Percentiles rank a stretch among this genome's conserved stretches.
Evolutionary conservation across 176 grass and related monocot genomes (phyloP).

Genomic region (Aegilops tauschii): DNA sequence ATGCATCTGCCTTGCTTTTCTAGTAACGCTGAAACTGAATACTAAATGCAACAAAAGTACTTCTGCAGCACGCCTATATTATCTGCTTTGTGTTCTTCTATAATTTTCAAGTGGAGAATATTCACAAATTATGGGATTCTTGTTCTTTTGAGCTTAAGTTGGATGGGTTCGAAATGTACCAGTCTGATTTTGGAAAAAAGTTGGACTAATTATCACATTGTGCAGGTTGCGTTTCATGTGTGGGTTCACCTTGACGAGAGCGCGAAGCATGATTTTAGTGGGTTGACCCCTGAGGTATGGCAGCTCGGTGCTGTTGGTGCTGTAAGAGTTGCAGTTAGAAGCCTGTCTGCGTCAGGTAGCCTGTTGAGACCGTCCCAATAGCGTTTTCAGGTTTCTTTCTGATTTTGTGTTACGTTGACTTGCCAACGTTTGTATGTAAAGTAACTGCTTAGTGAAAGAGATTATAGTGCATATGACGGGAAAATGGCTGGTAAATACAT

Average conservation of each 20-base stretch:
- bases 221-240: conserved; percentile 79
- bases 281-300: conserved; percentile 63
- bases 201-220: neutral
- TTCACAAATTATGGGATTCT: neutral
- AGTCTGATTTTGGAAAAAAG: neutral
- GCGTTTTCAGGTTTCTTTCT: neutral
- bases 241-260: conserved; percentile 73
- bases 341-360: conserved; percentile 59
- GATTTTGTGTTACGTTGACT: neutral
- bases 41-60: neutral
- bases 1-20: conserved; percentile 4
- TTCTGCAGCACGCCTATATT: neutral
- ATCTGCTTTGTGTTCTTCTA: neutral
- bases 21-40: neutral
- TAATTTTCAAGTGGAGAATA: neutral
- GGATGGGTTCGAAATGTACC: neutral
- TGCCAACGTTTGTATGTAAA: conserved; percentile 38
- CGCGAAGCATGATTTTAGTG: conserved; percentile 45
- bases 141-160: neutral
- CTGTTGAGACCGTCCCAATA: conserved; percentile 58
- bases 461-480: neutral
- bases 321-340: conserved; percentile 80
- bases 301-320: conserved; percentile 81
- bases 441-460: conserved; percentile 11
- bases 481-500: conserved; percentile 14